Base-by-base conservation (phyloP, 768 basidiomycete species). In the Phanerochaete carnosa region DNA sequence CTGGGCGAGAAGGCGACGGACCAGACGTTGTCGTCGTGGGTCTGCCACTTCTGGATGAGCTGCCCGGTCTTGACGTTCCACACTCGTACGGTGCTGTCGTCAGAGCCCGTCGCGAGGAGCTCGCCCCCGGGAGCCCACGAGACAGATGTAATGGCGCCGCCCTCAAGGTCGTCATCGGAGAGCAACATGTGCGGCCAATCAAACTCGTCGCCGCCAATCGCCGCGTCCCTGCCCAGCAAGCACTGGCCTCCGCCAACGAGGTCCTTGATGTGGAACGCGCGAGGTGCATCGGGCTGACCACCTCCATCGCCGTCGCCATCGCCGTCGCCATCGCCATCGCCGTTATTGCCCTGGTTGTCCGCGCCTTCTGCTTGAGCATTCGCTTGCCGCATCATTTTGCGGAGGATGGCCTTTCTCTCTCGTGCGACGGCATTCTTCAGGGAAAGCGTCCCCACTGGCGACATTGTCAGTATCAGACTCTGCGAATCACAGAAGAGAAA, bases 21-120 rank as follows among this genome's bases (percentile, higher is more conserved):
- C 47, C 8, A 39, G 1, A 65, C 64, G 25, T 7, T 11, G 23
- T 43, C 52, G 2, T 28, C 47, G 45, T 65, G 64, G 9, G 35
- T 47, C 22, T 51, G 26, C 55, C 51, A 52, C n/a, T 33, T 35
- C 3, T 22, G 51, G 9, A 52, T 7, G 3, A 52, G 51, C 32
- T 11, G 29, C 28, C 51, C 51, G 3, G 28, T 52, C 15, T 35
- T 30, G 12, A 60, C 22, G 55, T 74, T 67, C 72, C 74, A 74
- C 12, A 74, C 45, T 13, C 64, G 45, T 35, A 73, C 55, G 12
- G 63, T 68, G n/a, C 58, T 60, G 55, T 72, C 71, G 11, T 50
- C 28, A 15, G 70, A 72, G 2, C 64, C 68, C 1, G 70, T 70
- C 7, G 64, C 67, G 37, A 73, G 58, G 13, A 59, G 55, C 26